Conservation (phyloP, 2,329 filamentous ascomycete genomes). For the Penicillium capsulatum region DNA sequence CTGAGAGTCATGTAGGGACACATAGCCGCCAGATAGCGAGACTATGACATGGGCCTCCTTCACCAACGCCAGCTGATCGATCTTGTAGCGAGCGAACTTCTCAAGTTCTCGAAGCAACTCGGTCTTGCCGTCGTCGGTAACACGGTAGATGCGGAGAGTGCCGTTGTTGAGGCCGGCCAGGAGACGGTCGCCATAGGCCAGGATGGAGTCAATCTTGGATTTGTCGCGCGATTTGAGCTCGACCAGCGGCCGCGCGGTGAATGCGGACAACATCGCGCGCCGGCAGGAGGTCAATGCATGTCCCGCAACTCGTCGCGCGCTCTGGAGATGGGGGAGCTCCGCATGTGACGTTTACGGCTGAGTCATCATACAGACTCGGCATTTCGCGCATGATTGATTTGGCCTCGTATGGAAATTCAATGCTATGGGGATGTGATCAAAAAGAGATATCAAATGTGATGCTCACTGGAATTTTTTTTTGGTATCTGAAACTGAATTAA, state of each 20-base stretch:
- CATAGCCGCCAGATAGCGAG: conserved; percentile 82
- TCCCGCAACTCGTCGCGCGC: conserved; percentile 4
- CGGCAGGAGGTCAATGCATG: conserved; percentile 18
- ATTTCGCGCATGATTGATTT: too few relatives aligned
- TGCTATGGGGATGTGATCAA: too few relatives aligned
- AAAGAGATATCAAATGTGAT: too few relatives aligned
- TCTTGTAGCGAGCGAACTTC: conserved; percentile 82
- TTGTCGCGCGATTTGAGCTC: conserved; percentile 95
- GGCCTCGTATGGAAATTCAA: too few relatives aligned
- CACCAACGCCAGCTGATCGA: conserved; percentile 92
- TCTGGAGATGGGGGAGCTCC: conserved; percentile 4
- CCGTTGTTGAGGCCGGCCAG: conserved; percentile 90
- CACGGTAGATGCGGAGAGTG: conserved; percentile 80
- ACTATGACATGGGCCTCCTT: conserved; percentile 91
- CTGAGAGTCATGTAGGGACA: conserved; percentile 85
- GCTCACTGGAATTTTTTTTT: conserved; percentile 3
- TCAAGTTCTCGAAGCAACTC: conserved; percentile 89
- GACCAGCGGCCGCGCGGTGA: conserved; percentile 91
- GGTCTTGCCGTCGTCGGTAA: conserved; percentile 62
- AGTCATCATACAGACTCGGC: conserved; percentile 6
- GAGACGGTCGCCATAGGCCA: conserved; percentile 87
- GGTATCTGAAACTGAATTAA: conserved; percentile 6
- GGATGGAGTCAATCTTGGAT: conserved; percentile 92
- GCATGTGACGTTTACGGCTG: conserved; percentile 11
- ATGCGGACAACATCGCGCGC: conserved; percentile 81